These are phyloP conservation scores for Triadica sebifera DNA, from an alignment of 345 rosid genomes.

Conservation along the genomic window DNA sequence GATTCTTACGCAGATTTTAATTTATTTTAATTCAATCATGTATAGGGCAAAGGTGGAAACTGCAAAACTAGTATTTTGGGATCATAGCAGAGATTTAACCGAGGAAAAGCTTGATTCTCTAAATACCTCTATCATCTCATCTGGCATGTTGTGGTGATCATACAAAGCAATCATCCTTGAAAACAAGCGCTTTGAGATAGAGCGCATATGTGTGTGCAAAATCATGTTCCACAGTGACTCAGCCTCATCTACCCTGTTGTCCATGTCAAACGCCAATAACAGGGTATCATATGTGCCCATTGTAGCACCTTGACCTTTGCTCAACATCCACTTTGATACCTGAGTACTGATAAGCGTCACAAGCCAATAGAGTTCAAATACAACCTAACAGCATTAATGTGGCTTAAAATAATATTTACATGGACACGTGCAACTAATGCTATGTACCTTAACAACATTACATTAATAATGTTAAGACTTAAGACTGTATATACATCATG, in stretches of 20 bases:
- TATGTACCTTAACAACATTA: neutral
- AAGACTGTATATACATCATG: neutral
- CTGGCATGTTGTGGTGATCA: conserved; percentile 67
- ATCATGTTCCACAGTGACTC: conserved; percentile 86
- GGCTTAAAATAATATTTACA: neutral
- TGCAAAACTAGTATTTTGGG: neutral
- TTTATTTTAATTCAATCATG: neutral
- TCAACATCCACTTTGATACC: conserved; percentile 96
- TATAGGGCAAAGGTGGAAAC: neutral
- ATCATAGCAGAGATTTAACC: neutral
- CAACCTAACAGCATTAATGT: neutral
- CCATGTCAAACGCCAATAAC: conserved; percentile 82
- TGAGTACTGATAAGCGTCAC: conserved; percentile 22
- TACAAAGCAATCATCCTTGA: conserved; percentile 83
- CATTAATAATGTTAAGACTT: neutral
- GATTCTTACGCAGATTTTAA: neutral
- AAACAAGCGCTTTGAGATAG: conserved; percentile 76
- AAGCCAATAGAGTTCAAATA: conserved; percentile 12
- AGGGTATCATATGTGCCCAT: conserved; percentile 82
- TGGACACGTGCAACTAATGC: neutral
- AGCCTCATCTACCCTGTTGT: conserved; percentile 68
- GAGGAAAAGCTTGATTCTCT: neutral
- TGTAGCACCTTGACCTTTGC: conserved; percentile 92
- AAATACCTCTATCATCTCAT: conserved; percentile 68
- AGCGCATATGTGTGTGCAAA: conserved; percentile 60